Evolutionary conservation across 768 basidiomycete species (phyloP).

Genomic region (Lentinula sp.): DNA sequence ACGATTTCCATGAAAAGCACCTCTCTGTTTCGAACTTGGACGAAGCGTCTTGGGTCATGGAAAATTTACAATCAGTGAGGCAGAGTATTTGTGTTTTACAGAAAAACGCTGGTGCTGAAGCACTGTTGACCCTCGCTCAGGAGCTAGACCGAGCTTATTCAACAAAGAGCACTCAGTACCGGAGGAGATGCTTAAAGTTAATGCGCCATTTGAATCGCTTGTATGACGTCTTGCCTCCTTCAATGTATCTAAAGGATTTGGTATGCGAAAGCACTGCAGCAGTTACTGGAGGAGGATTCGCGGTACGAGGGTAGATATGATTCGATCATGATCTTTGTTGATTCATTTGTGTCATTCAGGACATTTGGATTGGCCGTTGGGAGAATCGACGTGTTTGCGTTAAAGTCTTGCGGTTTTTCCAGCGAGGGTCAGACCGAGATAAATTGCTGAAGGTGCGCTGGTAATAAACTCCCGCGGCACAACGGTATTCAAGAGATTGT

Average conservation of each 20-base stretch:
- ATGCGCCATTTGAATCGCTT: background rate
- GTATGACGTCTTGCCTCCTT: background rate
- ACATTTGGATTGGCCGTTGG: slow-evolving; percentile 7
- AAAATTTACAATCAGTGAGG: background rate
- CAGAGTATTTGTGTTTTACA: background rate
- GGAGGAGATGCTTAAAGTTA: background rate
- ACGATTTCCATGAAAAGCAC: background rate
- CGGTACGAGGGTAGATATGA: background rate
- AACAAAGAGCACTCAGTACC: background rate
- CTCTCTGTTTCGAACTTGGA: background rate
- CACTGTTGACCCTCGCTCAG: background rate
- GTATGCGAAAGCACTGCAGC: background rate
- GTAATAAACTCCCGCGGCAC: background rate
- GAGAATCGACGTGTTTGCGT: slow-evolving; percentile 2
- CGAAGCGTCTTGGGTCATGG: background rate
- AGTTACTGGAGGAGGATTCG: slow-evolving; percentile 3
- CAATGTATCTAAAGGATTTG: background rate
- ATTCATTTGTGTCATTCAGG: background rate
- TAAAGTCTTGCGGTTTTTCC: slow-evolving; percentile 9
- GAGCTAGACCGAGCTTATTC: background rate
- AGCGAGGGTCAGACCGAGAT: background rate
- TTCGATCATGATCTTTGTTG: background rate
- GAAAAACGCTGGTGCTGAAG: no score
- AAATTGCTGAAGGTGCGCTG: background rate
- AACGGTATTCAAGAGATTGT: background rate